Evolutionary conservation across 371 early-diverging fungal species (phyloP).

Genomic region (Umbelopsis sp.): DNA sequence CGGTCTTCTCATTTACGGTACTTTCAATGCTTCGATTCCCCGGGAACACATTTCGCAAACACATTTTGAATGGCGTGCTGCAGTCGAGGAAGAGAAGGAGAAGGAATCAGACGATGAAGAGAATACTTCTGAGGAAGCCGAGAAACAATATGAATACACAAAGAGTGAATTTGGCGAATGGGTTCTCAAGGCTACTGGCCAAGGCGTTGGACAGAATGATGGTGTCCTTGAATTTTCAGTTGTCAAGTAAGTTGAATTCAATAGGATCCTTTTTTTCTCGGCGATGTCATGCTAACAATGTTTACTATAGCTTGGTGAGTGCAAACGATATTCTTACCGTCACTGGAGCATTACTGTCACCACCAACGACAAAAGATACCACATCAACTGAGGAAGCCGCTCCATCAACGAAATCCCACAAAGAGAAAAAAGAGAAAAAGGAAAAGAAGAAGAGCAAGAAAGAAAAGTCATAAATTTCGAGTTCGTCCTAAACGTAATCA

Average conservation of each 20-base stretch:
- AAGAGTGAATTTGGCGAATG: slow-evolving; percentile 63
- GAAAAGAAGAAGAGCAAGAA: slow-evolving; percentile 39
- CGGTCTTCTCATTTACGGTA: slow-evolving; percentile 88
- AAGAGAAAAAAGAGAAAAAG: slow-evolving; percentile 42
- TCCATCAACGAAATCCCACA: slow-evolving; percentile 25
- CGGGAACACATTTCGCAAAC: slow-evolving; percentile 75
- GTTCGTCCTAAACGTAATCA: background rate
- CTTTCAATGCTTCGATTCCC: slow-evolving; percentile 95
- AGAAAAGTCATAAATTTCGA: slow-evolving; percentile 18
- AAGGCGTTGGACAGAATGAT: slow-evolving; percentile 58
- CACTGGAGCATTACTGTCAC: slow-evolving; percentile 65
- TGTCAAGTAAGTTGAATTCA: slow-evolving; percentile 54
- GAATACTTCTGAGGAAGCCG: slow-evolving; percentile 25
- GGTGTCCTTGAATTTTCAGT: slow-evolving; percentile 63
- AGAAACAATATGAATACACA: slow-evolving; percentile 30
- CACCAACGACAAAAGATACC: slow-evolving; percentile 14
- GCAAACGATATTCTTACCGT: slow-evolving; percentile 78
- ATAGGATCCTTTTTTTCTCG: no score
- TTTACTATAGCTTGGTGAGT: slow-evolving; percentile 60
- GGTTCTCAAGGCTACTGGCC: slow-evolving; percentile 57
- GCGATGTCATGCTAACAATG: background rate
- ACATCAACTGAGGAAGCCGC: slow-evolving; percentile 25
- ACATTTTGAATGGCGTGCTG: slow-evolving; percentile 72
- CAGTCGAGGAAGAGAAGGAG: slow-evolving; percentile 32
- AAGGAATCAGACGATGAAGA: slow-evolving; percentile 27